Evolutionary conservation across 169 alveolate species (phyloP), one percentile per base, ranked within the genome.

Genomic region (Cryptosporidium meleagridis): DNA sequence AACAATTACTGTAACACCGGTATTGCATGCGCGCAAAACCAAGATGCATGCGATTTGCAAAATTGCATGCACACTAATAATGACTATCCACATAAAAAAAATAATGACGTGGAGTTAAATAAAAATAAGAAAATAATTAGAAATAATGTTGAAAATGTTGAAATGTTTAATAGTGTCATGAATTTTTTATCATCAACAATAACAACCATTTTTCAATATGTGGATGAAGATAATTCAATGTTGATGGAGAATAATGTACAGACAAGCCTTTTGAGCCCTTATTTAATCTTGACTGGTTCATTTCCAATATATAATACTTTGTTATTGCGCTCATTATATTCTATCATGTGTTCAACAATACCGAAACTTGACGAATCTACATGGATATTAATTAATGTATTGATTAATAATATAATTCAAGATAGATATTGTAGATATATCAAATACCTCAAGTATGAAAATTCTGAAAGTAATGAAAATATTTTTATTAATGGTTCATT

Each of bases 291-390:
- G 69, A 45, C 52, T 35, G 55, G 51, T 1, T 41, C 29, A 3
- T 80, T 80, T 59, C 89, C 89, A n/a, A 39, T 26, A 23, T 80
- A 80, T 31, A 59, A 39, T 33, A 62, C 68, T n/a, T 16, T 80
- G 12, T 41, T 80, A 8, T 14, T 80, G 12, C 69, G 89, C 16
- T 80, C 89, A 33, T 10, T 80, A 39, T 80, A 80, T 31, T 59
- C 89, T 1, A 80, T 80, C 5, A 7, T 80, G 37, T 80, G 89
- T 31, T 59, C 89, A 37, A 67, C 75, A 23, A 61, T 65, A 16
- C 89, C 89, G 4, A 62, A 62, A 45, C 70, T 80, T 65, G 89
- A 80, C 52, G 53, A 48, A 4, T 80, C 89, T 12, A 65, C 89
- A 8, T 80, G 89, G 89, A 80, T 65, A 39, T 53, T 80, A 33